Conservation (phyloP, 75 land plant genomes). For the Adiantum capillusveneris region DNA sequence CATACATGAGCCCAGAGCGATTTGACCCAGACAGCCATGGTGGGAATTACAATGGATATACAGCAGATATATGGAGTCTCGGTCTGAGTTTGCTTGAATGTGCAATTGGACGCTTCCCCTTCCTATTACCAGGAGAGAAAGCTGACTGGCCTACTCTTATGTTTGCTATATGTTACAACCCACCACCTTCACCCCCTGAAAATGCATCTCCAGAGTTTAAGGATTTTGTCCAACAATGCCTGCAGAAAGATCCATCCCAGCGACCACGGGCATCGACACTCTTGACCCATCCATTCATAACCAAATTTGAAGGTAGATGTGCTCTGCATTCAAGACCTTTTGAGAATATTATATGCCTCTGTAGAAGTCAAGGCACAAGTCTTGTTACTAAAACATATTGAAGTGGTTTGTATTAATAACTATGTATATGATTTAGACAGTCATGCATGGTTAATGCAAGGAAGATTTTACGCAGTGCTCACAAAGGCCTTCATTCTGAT, state of each 20-base stretch:
- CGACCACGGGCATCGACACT: conserved; percentile 38
- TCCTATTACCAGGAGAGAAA: conserved; percentile 34
- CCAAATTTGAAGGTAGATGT: too few relatives aligned
- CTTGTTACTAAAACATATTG: too few relatives aligned
- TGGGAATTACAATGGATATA: conserved; percentile 33
- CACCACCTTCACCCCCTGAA: conserved; percentile 39
- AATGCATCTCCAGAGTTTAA: conserved; percentile 53
- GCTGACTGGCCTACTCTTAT: conserved; percentile 65
- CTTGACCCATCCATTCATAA: conserved; percentile 40
- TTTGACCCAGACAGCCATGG: conserved; percentile 51
- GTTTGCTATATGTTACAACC: conserved; percentile 58
- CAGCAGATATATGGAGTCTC: conserved; percentile 69
- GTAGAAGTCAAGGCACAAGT: too few relatives aligned
- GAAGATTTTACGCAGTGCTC: too few relatives aligned
- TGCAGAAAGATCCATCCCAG: conserved; percentile 48
- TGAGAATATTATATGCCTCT: too few relatives aligned
- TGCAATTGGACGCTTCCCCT: conserved; percentile 58
- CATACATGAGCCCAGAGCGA: conserved; percentile 82
- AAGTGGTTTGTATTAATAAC: too few relatives aligned
- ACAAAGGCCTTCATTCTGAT: too few relatives aligned
- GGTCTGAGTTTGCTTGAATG: conserved; percentile 55
- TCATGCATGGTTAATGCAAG: too few relatives aligned
- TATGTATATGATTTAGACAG: too few relatives aligned
- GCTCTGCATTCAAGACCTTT: too few relatives aligned
- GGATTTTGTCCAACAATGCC: conserved; percentile 48